These are phyloP conservation scores for Arthrocladium fulminans DNA, from an alignment of 2,329 filamentous ascomycete species.

Conservation along the genomic window DNA sequence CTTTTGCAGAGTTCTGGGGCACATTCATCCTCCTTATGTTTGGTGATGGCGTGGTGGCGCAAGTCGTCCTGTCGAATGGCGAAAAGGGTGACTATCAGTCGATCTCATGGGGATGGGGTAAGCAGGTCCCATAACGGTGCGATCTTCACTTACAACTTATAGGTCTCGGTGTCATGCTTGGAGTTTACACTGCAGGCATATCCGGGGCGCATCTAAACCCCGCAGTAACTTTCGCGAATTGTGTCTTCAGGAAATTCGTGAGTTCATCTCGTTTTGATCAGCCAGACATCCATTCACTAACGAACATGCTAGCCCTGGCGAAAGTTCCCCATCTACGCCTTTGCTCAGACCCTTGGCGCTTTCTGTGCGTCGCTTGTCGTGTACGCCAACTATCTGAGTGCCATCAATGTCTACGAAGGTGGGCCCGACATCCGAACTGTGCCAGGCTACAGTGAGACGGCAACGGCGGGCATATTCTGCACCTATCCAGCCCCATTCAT, in stretches of 20 bases:
- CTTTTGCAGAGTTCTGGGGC: constrained; percentile 57
- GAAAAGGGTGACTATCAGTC: constrained; percentile 42
- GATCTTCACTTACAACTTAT: constrained; percentile 22
- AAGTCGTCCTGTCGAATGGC: constrained; percentile 51
- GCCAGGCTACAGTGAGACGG: constrained; percentile 42
- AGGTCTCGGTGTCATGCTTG: constrained; percentile 6
- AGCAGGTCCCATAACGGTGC: too few species aligned
- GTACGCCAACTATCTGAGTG: constrained; percentile 57
- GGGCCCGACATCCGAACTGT: constrained; percentile 46
- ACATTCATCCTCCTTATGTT: constrained; percentile 61
- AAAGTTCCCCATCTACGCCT: constrained; percentile 57
- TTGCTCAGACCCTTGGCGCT: constrained; percentile 59
- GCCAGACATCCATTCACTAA: too few species aligned
- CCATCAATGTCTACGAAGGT: constrained; percentile 44
- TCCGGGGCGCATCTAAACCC: constrained; percentile 49
- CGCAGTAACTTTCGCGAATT: constrained; percentile 58
- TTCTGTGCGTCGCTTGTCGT: constrained; percentile 54
- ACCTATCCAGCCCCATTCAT: constrained; percentile 58
- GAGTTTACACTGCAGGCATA: constrained; percentile 50
- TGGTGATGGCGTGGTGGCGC: constrained; percentile 62
- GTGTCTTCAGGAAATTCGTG: constrained; percentile 10
- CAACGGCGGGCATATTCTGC: constrained; percentile 63
- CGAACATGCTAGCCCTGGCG: constrained; percentile 51
- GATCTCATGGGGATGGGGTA: constrained; percentile 45
- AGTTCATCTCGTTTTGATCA: too few species aligned